Evolutionary conservation across 2,329 filamentous ascomycete species (phyloP).

Genomic region (Xylariales sp.): DNA sequence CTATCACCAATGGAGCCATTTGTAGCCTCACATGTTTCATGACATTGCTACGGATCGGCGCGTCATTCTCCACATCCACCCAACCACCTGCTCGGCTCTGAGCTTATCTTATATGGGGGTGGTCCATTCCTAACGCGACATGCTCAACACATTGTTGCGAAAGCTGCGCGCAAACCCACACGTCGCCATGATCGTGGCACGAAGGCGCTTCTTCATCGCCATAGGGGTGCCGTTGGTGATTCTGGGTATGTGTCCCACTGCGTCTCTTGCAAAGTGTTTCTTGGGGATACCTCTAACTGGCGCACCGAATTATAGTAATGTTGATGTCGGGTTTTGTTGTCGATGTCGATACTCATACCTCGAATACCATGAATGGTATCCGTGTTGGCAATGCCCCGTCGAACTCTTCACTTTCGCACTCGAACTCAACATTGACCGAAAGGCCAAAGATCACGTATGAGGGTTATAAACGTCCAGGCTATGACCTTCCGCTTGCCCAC

Average conservation of each 20-base stretch:
- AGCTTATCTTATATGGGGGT: neutral
- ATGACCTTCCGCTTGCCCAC: constrained; percentile 25
- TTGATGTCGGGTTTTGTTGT: constrained; percentile 7
- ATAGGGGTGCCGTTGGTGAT: constrained; percentile 4
- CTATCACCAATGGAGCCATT: no score
- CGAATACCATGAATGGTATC: constrained; percentile 2
- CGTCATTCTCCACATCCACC: neutral
- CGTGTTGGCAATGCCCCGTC: constrained; percentile 3
- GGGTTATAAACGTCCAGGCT: constrained; percentile 23
- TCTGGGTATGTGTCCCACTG: constrained; percentile 1
- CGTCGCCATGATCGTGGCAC: constrained; percentile 3
- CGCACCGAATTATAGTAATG: neutral
- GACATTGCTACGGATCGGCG: neutral
- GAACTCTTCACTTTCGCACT: constrained; percentile 2
- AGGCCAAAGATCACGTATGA: constrained; percentile 2
- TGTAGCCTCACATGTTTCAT: no score
- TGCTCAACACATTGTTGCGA: neutral
- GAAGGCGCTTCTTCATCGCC: constrained; percentile 6
- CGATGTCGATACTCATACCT: neutral
- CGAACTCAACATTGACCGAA: constrained; percentile 2
- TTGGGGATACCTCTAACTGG: neutral
- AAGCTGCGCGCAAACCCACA: neutral
- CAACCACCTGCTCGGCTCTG: neutral
- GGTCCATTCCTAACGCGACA: neutral
- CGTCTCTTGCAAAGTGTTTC: neutral